Evolutionary conservation across 306 rosid species (phyloP), one percentile per base, ranked within the genome.

Genomic region (Cicer pinnatifidum): DNA sequence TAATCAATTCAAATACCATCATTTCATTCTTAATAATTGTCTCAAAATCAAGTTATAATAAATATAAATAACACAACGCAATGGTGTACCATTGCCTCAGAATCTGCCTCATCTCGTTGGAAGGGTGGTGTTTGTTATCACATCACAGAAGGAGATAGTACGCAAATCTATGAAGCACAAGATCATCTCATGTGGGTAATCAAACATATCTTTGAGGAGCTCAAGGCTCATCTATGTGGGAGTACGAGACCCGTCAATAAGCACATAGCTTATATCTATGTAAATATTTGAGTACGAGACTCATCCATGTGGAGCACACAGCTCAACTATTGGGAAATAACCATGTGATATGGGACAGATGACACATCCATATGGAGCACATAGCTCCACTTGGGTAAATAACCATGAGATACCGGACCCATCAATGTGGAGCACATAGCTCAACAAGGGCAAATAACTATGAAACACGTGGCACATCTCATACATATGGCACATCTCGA

Each of bases 251-350:
- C 10, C 0, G 7, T 61, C 67, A 5, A 7, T 38, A 13, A 37
- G 67, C 28, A 61, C 20, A 38, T 61, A 37, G 46, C 20, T 37
- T 12, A 3, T 8, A 37, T 37, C 6, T 15, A 38, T 2, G 12
- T 13, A 61, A 59, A 59, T 12, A 33, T 28, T 59, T 59, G 65
- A 35, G 41, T 37, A 13, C 46, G 4, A 61, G 12, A 61, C 23
- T 45, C 67, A 13, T 61, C 28, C 67, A 61, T 61, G 67, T 61
- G 67, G 46, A 37, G 7, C 19, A 61, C 67, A 37, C 20, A 61
- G 67, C 45, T 33, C 11, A 37, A 61, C 3, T 1, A 7, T 2
- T 35, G 23, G 46, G 46, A 54, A 17, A 19, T 56, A 16, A 54
- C 11, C 28, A 5, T 54, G 61, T 9, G 62, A 54, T 9, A 19